A percentile compares a stretch with the other conserved stretches of the same genome.
Conservation (phyloP, 345 rosid genomes). For the Citrus medica region DNA sequence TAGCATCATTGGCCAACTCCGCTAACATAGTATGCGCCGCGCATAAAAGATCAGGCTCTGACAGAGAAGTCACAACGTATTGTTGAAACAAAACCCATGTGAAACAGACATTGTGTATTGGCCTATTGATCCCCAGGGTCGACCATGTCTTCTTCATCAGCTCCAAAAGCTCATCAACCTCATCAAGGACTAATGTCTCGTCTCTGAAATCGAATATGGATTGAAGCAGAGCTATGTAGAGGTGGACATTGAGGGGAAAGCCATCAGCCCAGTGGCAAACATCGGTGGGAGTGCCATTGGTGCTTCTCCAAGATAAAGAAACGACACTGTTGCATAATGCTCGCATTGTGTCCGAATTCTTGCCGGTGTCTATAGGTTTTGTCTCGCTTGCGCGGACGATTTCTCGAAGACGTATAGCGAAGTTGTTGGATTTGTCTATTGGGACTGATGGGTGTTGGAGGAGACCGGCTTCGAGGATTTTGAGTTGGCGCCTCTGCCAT, state of each 20-base stretch:
- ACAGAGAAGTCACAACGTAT: slow-evolving; percentile 56
- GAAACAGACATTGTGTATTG: slow-evolving; percentile 71
- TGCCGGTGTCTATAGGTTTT: slow-evolving; percentile 56
- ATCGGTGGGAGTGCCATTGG: slow-evolving; percentile 54
- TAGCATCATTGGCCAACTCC: slow-evolving; percentile 76
- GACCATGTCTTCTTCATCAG: slow-evolving; percentile 94
- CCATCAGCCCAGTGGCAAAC: slow-evolving; percentile 99
- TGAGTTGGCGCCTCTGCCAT: slow-evolving; percentile 88
- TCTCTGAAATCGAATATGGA: slow-evolving; percentile 74
- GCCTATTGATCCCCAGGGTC: slow-evolving; percentile 64
- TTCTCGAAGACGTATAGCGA: slow-evolving; percentile 53
- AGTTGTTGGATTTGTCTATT: slow-evolving; percentile 57
- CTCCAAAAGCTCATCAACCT: slow-evolving; percentile 85
- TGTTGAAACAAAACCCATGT: slow-evolving; percentile 90
- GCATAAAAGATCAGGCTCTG: slow-evolving; percentile 71
- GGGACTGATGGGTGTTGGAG: slow-evolving; percentile 68
- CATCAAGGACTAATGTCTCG: slow-evolving; percentile 79
- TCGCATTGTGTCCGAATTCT: slow-evolving; percentile 70
- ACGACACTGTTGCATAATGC: slow-evolving; percentile 63
- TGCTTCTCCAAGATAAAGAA: slow-evolving; percentile 69
- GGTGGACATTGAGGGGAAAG: slow-evolving; percentile 73
- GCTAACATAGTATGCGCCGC: slow-evolving; percentile 74
- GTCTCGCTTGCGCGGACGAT: slow-evolving; percentile 45
- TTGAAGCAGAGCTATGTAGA: slow-evolving; percentile 58
- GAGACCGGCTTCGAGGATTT: slow-evolving; percentile 71